Evolutionary conservation across 148 eudicot genomes (phyloP), one percentile per base, ranked within the genome.

Genomic region (Arbutus unedo): DNA sequence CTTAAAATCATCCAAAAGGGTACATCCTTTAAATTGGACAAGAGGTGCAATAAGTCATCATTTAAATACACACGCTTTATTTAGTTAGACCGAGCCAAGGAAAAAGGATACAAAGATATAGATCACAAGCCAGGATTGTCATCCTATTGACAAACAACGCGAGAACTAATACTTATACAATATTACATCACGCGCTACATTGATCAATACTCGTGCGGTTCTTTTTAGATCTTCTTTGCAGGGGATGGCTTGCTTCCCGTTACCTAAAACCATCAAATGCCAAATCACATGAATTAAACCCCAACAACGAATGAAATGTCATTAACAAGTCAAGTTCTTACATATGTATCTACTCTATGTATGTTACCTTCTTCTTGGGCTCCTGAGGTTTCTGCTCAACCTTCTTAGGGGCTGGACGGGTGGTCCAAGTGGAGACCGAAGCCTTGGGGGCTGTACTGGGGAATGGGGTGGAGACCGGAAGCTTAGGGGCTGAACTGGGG

Each of bases 331-430:
- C 70, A 49, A 48, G 10, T 14, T 3, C 55, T n/a, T 11, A 5
- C 7, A 0, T 11, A 31, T 53, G 16, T 60, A 8, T 76, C 16
- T 43, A 4, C 5, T 50, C 8, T 4, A 57, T 43, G 9, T 13
- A 41, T 71, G 54, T 81, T 81, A 82, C 87, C 87, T 87, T 85
- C 85, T 82, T 87, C 71, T 66, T 66, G 4, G 85, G 84, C 75
- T 87, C 89, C 47, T 71, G 85, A 76, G 89, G 87, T 79, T 86
- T 83, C n/a, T 16, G 82, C 44, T 68, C 84, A 48, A 70, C 21
- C 81, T 56, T 56, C 59, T 77, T 83, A 43, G 89, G 78, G 68
- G 85, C 85, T 25, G 48, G 81, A 81, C 78, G 83, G 50, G 38
- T 31, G 38, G 38, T 31, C 38, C 38, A 1, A 31, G 71, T 66